A percentile compares a stretch with the other conserved stretches of the same genome.
These are phyloP conservation scores for Smittium mucronatum DNA, from an alignment of 371 early-diverging fungal species.

Conservation along the genomic window DNA sequence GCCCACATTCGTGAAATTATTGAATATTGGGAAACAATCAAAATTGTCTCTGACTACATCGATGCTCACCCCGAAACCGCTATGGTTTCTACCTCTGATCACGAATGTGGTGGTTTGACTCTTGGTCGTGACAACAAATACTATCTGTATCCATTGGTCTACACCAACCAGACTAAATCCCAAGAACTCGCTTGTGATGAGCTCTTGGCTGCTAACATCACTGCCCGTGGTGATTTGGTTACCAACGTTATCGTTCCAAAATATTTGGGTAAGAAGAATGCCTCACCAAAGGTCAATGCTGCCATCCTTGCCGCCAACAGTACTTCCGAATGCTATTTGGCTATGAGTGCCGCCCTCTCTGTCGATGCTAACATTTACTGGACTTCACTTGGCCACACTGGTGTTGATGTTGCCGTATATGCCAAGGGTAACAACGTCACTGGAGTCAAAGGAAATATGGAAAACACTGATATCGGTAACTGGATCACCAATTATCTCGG, in stretches of 20 bases:
- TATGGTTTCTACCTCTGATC: constrained; percentile 51
- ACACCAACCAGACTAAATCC: constrained; percentile 7
- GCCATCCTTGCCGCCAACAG: background rate
- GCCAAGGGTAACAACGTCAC: constrained; percentile 44
- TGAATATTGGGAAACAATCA: constrained; percentile 51
- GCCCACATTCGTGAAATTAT: constrained; percentile 60
- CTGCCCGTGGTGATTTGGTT: background rate
- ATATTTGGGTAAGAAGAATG: background rate
- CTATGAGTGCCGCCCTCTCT: constrained; percentile 39
- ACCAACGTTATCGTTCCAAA: background rate
- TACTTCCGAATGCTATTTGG: constrained; percentile 19
- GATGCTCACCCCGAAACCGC: constrained; percentile 49
- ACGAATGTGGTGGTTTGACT: constrained; percentile 45
- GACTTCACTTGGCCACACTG: constrained; percentile 46
- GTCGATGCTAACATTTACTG: constrained; percentile 48
- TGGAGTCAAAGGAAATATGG: constrained; percentile 51
- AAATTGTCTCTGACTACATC: constrained; percentile 45
- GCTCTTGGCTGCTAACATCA: background rate
- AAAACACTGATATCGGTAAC: constrained; percentile 64
- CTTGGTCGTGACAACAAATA: constrained; percentile 15
- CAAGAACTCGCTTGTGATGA: background rate
- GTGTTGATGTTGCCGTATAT: constrained; percentile 47
- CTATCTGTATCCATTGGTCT: constrained; percentile 1
- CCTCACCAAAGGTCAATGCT: background rate
- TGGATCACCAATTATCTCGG: constrained; percentile 43